Evolutionary conservation across 352 stramenopile genomes (phyloP).

Genomic region (Globisporangium barbulae): DNA sequence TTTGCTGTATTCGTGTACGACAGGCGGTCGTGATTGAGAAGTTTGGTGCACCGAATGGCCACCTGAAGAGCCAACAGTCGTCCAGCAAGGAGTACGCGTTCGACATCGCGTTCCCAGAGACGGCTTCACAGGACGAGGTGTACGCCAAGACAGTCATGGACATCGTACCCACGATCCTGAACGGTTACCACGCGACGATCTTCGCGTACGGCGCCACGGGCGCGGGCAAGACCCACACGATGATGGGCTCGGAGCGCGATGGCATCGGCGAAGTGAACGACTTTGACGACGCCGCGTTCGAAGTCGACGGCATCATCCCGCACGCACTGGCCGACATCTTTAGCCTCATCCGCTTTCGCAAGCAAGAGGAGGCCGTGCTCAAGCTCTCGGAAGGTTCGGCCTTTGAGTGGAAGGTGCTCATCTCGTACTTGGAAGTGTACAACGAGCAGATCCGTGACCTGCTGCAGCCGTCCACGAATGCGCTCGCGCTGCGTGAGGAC

Average conservation of each 20-base stretch:
- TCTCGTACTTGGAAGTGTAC: conserved; percentile 92
- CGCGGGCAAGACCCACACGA: conserved; percentile 69
- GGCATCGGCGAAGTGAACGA: conserved; percentile 37
- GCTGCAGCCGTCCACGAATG: conserved; percentile 43
- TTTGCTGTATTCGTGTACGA: background rate
- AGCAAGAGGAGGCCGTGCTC: conserved; percentile 47
- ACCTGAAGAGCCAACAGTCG: conserved; percentile 54
- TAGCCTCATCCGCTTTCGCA: conserved; percentile 57
- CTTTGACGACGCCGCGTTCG: conserved; percentile 35
- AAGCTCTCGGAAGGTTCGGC: conserved; percentile 38
- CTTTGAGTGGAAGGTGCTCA: conserved; percentile 73
- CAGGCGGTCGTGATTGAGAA: conserved; percentile 66
- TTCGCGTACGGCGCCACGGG: conserved; percentile 68
- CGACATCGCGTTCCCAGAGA: conserved; percentile 50
- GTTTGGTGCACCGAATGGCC: conserved; percentile 38
- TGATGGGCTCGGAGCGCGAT: conserved; percentile 71
- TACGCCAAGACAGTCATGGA: conserved; percentile 59
- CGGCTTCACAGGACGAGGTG: conserved; percentile 49
- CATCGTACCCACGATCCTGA: conserved; percentile 61
- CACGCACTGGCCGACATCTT: conserved; percentile 58
- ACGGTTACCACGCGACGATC: conserved; percentile 81
- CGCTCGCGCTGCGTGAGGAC: conserved; percentile 46
- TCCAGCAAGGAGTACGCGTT: conserved; percentile 58
- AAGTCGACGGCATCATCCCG: conserved; percentile 85
- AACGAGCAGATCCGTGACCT: conserved; percentile 92